phyloP scores from a whole-genome alignment of 208 protist species.

The Wallacemonas sp. region DNA sequence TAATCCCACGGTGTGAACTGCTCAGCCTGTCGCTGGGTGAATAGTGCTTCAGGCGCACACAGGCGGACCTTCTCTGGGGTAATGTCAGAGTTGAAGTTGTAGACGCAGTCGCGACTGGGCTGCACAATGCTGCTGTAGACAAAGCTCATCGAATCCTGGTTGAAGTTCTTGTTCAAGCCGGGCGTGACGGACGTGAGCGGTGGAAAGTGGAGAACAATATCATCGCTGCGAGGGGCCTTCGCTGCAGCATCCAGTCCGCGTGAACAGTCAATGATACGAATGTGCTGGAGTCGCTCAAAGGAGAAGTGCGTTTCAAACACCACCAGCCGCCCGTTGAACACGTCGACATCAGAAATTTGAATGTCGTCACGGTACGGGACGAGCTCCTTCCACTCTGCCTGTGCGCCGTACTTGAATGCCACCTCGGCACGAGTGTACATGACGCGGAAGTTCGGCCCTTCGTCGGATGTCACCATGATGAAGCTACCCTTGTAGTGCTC shows the following conservation, averaged over 20 bases:
- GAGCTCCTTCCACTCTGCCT: constrained; percentile 80
- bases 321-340: constrained; percentile 77
- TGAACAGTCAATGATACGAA: constrained; percentile 82
- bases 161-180: constrained; percentile 90
- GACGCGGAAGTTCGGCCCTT: constrained; percentile 77
- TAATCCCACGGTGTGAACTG: constrained; percentile 92
- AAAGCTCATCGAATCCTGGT: constrained; percentile 86
- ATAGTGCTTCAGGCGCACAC: constrained; percentile 77
- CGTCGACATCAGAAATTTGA: constrained; percentile 84
- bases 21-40: constrained; percentile 90
- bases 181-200: constrained; percentile 71
- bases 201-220: constrained; percentile 88
- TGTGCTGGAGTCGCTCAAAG: constrained; percentile 84
- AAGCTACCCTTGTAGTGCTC: constrained; percentile 88
- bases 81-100: constrained; percentile 80
- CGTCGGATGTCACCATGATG: constrained; percentile 83
- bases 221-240: constrained; percentile 37
- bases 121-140: constrained; percentile 86
- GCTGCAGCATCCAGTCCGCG: constrained; percentile 67
- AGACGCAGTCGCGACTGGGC: constrained; percentile 81
- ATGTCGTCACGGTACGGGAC: constrained; percentile 82
- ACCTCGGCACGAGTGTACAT: constrained; percentile 85
- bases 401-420: constrained; percentile 53
- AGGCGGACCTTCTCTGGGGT: constrained; percentile 55
- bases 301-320: constrained; percentile 80